These are phyloP conservation scores for Boechera stricta DNA, from an alignment of 345 rosid species.

Conservation along the genomic window DNA sequence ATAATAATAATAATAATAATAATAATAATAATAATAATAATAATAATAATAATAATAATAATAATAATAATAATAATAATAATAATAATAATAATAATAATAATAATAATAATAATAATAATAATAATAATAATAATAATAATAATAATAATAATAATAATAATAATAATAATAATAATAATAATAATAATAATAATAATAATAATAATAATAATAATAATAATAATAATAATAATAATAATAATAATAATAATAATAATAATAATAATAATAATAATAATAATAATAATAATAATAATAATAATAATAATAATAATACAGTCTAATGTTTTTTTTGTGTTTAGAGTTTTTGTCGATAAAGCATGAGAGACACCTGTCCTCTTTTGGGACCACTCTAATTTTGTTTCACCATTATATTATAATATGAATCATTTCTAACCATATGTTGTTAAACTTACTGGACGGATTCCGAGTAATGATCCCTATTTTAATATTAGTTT, in stretches of 20 bases:
- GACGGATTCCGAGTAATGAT: constrained; percentile 31
- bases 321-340: constrained; percentile 32
- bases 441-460: not conserved
- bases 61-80: constrained; percentile 18
- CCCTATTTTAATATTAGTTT: constrained; percentile 2
- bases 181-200: constrained; percentile 17
- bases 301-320: constrained; percentile 16
- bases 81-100: constrained; percentile 14
- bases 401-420: constrained; percentile 22
- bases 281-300: constrained; percentile 15
- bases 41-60: constrained; percentile 16
- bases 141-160: constrained; percentile 17
- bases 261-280: constrained; percentile 24
- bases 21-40: constrained; percentile 15
- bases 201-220: constrained; percentile 13
- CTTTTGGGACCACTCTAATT: constrained; percentile 44
- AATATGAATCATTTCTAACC: not conserved
- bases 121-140: constrained; percentile 17
- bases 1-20: constrained; percentile 17
- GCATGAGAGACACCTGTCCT: constrained; percentile 49
- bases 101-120: constrained; percentile 16
- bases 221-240: constrained; percentile 18
- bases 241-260: constrained; percentile 15
- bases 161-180: constrained; percentile 15
- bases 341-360: constrained; percentile 43